phyloP scores from a whole-genome alignment of 176 grass and related monocot species.

The Hyparrhenia diplandra region DNA sequence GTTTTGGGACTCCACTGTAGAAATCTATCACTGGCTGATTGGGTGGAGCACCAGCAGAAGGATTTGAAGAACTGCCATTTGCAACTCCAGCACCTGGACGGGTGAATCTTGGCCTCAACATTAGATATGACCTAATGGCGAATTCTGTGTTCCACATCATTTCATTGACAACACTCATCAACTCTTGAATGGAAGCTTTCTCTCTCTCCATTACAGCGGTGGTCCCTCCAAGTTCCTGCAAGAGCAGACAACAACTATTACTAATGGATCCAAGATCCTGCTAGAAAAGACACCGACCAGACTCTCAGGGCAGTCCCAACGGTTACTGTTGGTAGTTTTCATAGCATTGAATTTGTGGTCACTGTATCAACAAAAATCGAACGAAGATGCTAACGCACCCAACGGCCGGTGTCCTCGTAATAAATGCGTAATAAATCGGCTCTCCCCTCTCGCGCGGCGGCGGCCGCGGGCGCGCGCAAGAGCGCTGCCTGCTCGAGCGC shows the following conservation, averaged over 20 bases:
- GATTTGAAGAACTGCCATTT: constrained; percentile 41
- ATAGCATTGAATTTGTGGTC: no score
- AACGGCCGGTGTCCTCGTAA: no score
- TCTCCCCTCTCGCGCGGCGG: no score
- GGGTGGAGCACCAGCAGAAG: constrained; percentile 27
- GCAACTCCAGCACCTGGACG: constrained; percentile 42
- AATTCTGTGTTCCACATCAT: constrained; percentile 88
- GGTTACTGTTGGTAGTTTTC: no score
- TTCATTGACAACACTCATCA: constrained; percentile 66
- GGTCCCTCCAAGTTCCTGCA: constrained; percentile 73
- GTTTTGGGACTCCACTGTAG: constrained; percentile 88
- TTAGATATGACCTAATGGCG: constrained; percentile 85
- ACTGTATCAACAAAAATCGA: no score
- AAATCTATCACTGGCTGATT: constrained; percentile 78
- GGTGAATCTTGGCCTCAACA: constrained; percentile 71
- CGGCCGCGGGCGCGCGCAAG: no score
- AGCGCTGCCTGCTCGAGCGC: no score
- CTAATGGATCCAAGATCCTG: constrained; percentile 15
- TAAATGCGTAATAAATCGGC: no score
- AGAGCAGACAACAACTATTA: constrained; percentile 2
- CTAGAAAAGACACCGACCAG: background rate
- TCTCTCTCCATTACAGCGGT: constrained; percentile 87
- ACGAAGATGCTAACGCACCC: no score
- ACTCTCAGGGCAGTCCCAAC: no score
- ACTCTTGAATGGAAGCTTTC: constrained; percentile 71